Conservation (phyloP, 148 eudicot genomes). For the Drosera capensis region DNA sequence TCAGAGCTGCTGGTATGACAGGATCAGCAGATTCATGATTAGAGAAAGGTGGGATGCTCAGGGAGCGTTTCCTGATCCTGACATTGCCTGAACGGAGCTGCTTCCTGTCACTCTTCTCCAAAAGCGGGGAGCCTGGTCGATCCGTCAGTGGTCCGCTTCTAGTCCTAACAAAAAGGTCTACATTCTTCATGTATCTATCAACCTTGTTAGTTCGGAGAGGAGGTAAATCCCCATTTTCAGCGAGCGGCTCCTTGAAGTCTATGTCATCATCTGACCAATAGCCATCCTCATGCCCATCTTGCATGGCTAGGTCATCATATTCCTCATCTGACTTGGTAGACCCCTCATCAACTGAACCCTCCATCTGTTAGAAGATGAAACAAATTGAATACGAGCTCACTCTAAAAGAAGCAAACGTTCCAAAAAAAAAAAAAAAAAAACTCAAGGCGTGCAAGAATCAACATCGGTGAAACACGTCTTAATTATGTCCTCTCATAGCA, state of each 20-base stretch:
- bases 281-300: conserved; percentile 45
- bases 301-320: conserved; percentile 80
- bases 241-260: conserved; percentile 11
- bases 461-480: too few relatives aligned
- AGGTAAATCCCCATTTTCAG: conserved; percentile 11
- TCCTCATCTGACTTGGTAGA: conserved; percentile 87
- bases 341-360: conserved; percentile 90
- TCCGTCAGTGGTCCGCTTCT: conserved; percentile 34
- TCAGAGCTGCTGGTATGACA: conserved; percentile 7
- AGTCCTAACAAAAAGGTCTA: conserved; percentile 33
- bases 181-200: conserved; percentile 25
- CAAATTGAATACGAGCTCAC: neutral
- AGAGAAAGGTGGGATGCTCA: conserved; percentile 45
- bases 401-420: neutral
- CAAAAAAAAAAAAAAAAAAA: neutral
- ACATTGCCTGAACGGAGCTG: conserved; percentile 10
- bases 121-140: conserved; percentile 6
- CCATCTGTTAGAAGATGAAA: conserved; percentile 27
- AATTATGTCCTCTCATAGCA: too few relatives aligned
- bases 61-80: conserved; percentile 49
- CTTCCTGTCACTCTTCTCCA: conserved; percentile 30
- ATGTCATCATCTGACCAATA: conserved; percentile 37
- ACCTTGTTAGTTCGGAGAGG: conserved; percentile 11
- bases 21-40: conserved; percentile 19
- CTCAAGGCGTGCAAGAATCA: neutral